phyloP scores from a whole-genome alignment of 2,329 filamentous ascomycete species.

The Penicillium sp. region DNA sequence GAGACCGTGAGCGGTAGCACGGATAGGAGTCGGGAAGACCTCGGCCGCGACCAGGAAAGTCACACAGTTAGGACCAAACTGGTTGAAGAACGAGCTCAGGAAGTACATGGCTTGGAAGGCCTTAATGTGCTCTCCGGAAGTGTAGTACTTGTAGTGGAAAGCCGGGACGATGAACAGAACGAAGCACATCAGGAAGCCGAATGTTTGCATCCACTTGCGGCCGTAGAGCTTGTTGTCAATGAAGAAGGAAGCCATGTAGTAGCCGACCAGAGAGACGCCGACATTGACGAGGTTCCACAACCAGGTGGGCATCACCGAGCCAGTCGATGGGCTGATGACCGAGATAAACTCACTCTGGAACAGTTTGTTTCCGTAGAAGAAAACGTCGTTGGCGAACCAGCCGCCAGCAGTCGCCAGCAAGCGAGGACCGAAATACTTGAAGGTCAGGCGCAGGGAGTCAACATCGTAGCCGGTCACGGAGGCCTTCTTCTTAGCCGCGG shows the following conservation, averaged over 20 bases:
- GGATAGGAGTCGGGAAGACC: constrained; percentile 92
- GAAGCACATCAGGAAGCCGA: constrained; percentile 92
- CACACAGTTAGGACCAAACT: constrained; percentile 94
- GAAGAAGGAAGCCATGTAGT: constrained; percentile 83
- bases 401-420: constrained; percentile 80
- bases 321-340: constrained; percentile 68
- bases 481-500: constrained; percentile 77
- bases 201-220: constrained; percentile 91
- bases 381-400: constrained; percentile 97
- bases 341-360: constrained; percentile 90
- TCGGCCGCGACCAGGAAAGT: constrained; percentile 96
- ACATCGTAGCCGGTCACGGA: constrained; percentile 91
- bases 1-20: constrained; percentile 90
- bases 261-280: constrained; percentile 78
- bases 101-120: constrained; percentile 99
- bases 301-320: constrained; percentile 82
- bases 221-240: constrained; percentile 98
- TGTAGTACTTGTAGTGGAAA: constrained; percentile 86
- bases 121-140: constrained; percentile 64
- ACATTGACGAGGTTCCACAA: constrained; percentile 92
- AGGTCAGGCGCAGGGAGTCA: constrained; percentile 74
- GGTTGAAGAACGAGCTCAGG: constrained; percentile 96
- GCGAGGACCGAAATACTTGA: constrained; percentile 81
- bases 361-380: constrained; percentile 99
- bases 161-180: constrained; percentile 89